A percentile compares a stretch with the other conserved stretches of the same genome.
Evolutionary conservation across 2,329 filamentous ascomycete species (phyloP).

Genomic region (Phialemoniopsis sp.): DNA sequence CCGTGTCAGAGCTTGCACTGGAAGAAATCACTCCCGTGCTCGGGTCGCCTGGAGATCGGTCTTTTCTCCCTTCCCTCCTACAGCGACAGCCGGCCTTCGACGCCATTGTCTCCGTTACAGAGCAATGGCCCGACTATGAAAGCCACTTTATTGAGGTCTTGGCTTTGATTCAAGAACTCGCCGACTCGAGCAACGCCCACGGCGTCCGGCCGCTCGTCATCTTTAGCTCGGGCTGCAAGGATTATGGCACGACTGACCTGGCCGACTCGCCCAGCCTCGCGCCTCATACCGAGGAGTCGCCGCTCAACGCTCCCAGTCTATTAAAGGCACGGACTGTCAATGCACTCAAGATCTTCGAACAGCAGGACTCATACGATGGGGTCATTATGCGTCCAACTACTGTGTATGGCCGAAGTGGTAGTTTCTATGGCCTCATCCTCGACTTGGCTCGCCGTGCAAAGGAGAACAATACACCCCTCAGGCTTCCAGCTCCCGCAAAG

Average conservation of each 20-base stretch:
- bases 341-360: slow-evolving; percentile 28
- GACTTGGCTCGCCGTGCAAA: slow-evolving; percentile 15
- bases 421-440: slow-evolving; percentile 37
- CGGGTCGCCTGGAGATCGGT: slow-evolving; percentile 26
- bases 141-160: slow-evolving; percentile 31
- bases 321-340: slow-evolving; percentile 23
- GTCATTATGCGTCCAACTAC: slow-evolving; percentile 40
- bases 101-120: slow-evolving; percentile 36
- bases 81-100: slow-evolving; percentile 27
- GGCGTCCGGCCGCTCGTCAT: slow-evolving; percentile 35
- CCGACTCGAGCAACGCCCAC: slow-evolving; percentile 21
- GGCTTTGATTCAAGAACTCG: slow-evolving; percentile 24
- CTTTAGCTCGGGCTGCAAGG: slow-evolving; percentile 44
- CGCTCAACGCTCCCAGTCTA: slow-evolving; percentile 22
- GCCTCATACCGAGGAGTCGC: slow-evolving; percentile 37
- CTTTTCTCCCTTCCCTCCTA: slow-evolving; percentile 14
- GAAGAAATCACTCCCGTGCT: slow-evolving; percentile 35
- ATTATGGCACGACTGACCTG: slow-evolving; percentile 33
- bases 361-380: slow-evolving; percentile 33
- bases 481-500: slow-evolving; percentile 24
- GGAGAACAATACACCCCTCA: slow-evolving; percentile 13
- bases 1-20: slow-evolving; percentile 19
- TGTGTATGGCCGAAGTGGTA: slow-evolving; percentile 39
- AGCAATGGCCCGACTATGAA: slow-evolving; percentile 31
- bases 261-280: slow-evolving; percentile 26